These are phyloP conservation scores for Macrolepiota dolichaula DNA, from an alignment of 768 basidiomycete genomes.

Conservation along the genomic window DNA sequence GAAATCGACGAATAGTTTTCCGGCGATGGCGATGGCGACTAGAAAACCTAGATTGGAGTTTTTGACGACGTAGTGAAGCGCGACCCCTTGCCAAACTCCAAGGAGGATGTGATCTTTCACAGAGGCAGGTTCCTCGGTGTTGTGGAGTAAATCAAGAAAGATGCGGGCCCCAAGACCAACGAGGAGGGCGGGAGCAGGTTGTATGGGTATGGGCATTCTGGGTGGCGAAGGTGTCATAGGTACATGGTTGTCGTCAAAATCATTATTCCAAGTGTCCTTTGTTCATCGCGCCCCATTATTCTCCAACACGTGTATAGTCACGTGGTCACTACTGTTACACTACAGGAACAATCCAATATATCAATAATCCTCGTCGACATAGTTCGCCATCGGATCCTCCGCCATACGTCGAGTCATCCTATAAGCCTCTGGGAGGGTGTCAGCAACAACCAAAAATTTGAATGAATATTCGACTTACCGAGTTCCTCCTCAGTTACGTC, in stretches of 20 bases:
- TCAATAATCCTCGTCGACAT: slow-evolving; percentile 58
- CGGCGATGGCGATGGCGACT: slow-evolving; percentile 54
- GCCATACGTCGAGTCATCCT: slow-evolving; percentile 70
- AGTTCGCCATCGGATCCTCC: slow-evolving; percentile 94
- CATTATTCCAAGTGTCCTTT: neutral
- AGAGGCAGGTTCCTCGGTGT: slow-evolving; percentile 37
- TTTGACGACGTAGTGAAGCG: slow-evolving; percentile 63
- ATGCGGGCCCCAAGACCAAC: slow-evolving; percentile 75
- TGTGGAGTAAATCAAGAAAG: slow-evolving; percentile 54
- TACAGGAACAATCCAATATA: neutral
- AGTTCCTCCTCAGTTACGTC: slow-evolving; percentile 91
- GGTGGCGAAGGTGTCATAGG: slow-evolving; percentile 18
- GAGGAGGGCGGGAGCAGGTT: slow-evolving; percentile 64
- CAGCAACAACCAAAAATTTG: slow-evolving; percentile 6
- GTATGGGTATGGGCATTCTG: slow-evolving; percentile 39
- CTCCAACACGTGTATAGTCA: slow-evolving; percentile 7
- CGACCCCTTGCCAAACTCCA: slow-evolving; percentile 76
- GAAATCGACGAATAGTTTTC: slow-evolving; percentile 66
- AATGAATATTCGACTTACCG: slow-evolving; percentile 40
- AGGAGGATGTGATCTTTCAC: slow-evolving; percentile 61
- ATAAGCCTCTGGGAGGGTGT: slow-evolving; percentile 72
- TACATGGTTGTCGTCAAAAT: slow-evolving; percentile 7
- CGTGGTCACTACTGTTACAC: neutral
- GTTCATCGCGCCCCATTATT: neutral
- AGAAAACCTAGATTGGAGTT: slow-evolving; percentile 50